A percentile compares a stretch with the other conserved stretches of the same genome.
Conservation (phyloP, 2,329 filamentous ascomycete genomes). For the Aspergillus terreus region DNA sequence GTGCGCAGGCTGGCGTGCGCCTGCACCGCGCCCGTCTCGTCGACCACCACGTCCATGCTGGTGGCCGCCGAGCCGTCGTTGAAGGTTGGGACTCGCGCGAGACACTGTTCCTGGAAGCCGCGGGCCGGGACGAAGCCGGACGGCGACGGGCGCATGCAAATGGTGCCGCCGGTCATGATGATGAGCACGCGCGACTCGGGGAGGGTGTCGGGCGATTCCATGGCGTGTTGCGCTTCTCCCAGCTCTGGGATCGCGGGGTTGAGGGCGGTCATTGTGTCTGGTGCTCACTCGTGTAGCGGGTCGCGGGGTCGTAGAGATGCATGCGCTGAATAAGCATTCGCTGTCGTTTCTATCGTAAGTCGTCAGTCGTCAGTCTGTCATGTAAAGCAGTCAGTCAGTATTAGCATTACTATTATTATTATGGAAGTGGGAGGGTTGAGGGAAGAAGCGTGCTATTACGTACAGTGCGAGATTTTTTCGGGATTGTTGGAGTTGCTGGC, state of each 20-base stretch:
- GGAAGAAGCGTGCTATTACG: slow-evolving; percentile 1
- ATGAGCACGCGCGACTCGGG: slow-evolving; percentile 81
- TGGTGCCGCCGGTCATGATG: slow-evolving; percentile 78
- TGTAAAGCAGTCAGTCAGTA: too few relatives aligned
- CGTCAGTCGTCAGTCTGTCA: too few relatives aligned
- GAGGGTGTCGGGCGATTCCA: slow-evolving; percentile 15
- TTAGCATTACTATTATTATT: too few relatives aligned
- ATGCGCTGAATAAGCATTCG: too few relatives aligned
- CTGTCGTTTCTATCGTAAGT: too few relatives aligned
- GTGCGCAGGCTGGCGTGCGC: slow-evolving; percentile 70
- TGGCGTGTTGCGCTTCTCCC: too few relatives aligned
- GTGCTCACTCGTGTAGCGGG: too few relatives aligned
- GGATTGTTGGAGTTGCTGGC: neutral
- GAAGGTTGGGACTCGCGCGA: slow-evolving; percentile 78
- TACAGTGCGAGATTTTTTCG: neutral
- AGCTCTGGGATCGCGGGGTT: too few relatives aligned
- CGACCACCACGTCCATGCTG: slow-evolving; percentile 53
- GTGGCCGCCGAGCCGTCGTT: slow-evolving; percentile 67
- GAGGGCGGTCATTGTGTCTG: too few relatives aligned
- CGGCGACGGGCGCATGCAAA: slow-evolving; percentile 82
- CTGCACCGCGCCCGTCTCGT: slow-evolving; percentile 46
- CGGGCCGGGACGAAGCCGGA: slow-evolving; percentile 76
- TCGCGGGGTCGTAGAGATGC: too few relatives aligned
- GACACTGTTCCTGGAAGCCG: slow-evolving; percentile 76
- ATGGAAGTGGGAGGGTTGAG: too few relatives aligned